Evolutionary conservation across 345 rosid genomes (phyloP), one percentile per base, ranked within the genome.

Genomic region (Adansonia digitata): DNA sequence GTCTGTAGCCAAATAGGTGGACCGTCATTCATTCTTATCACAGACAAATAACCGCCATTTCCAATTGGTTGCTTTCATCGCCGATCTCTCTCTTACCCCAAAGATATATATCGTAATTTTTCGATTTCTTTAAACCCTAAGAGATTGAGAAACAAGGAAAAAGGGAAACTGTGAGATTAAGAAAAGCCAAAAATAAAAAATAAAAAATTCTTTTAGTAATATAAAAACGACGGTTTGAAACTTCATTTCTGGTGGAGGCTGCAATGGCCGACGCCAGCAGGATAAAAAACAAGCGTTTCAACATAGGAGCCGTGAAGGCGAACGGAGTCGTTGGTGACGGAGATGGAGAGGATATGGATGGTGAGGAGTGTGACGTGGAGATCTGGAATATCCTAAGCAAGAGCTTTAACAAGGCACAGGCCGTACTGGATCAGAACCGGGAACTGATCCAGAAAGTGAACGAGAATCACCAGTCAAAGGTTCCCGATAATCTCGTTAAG

Each of bases 361-460:
- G 51, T 31, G 80, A 75, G 67, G 85, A 82, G 52, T 76, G 74
- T 45, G 85, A 82, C 75, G 77, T 79, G 31, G 82, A 84, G 85
- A 86, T 72, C 12, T 89, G 92, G 91, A 79, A 81, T 37, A 59
- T 78, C 42, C 70, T 91, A 76, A 77, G 71, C 83, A 46, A 78
- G 55, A 79, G 78, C 53, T 87, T 85, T 78, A 77, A 78, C 64
- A 83, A 83, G 73, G 94, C 85, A 10, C 92, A 88, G 77, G 56
- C 84, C 26, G 84, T 86, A 35, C 81, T 91, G 40, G 97, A 91
- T 73, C 76, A 88, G 78, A 91, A 91, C 66, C 79, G 90, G 74
- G 84, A 59, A 34, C 79, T 91, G 77, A 89, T 88, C 64, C 85
- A 84, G 75, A 89, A 87, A 57, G 97, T 89, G 48, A 89, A 91